Evolutionary conservation across 2,329 filamentous ascomycete genomes (phyloP).

Genomic region (Amylocarpus encephaloides): DNA sequence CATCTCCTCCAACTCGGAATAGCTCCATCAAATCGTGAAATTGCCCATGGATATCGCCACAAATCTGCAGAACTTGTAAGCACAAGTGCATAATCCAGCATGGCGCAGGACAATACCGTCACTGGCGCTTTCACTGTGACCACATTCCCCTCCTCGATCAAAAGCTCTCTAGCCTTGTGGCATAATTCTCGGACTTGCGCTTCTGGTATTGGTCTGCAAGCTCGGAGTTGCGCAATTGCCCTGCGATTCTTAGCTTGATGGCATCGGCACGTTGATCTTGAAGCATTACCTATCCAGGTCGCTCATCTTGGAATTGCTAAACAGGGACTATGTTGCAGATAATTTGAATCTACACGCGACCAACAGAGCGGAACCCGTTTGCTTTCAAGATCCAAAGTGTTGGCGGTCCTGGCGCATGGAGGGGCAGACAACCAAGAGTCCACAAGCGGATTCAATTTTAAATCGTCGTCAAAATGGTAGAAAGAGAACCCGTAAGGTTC

Average conservation of each 20-base stretch:
- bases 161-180: slow-evolving; percentile 90
- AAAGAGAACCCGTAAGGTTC: no score
- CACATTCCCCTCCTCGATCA: slow-evolving; percentile 97
- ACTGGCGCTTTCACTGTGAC: slow-evolving; percentile 92
- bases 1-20: slow-evolving; percentile 86
- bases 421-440: no score
- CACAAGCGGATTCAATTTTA: no score
- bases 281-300: slow-evolving; percentile 75
- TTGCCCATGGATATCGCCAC: slow-evolving; percentile 93
- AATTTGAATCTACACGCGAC: no score
- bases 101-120: slow-evolving; percentile 52
- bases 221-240: slow-evolving; percentile 90
- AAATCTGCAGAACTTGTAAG: slow-evolving; percentile 54
- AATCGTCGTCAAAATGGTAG: no score
- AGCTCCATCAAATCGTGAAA: slow-evolving; percentile 97
- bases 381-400: no score
- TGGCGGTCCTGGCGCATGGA: no score
- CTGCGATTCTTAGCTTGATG: slow-evolving; percentile 40
- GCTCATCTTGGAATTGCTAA: slow-evolving; percentile 56
- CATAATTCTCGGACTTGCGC: slow-evolving; percentile 92
- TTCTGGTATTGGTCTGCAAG: slow-evolving; percentile 94
- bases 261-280: not conserved
- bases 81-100: not conserved
- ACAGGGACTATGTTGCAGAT: not conserved
- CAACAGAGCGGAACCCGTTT: no score